These are phyloP conservation scores for Colletotrichum godetiae DNA, from an alignment of 2,329 filamentous ascomycete species.

Conservation along the genomic window DNA sequence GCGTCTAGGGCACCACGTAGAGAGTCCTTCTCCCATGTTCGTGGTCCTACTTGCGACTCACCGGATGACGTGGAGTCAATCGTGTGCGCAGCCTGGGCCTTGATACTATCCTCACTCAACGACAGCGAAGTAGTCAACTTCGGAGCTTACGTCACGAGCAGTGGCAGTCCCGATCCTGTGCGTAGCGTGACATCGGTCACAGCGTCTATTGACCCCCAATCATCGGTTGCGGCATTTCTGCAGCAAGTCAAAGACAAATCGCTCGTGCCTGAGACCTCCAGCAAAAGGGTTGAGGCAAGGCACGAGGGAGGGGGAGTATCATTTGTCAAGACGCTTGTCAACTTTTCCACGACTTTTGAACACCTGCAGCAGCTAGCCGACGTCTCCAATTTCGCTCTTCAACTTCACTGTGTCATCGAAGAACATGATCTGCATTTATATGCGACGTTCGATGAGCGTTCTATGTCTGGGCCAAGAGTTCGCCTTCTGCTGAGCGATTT, in stretches of 20 bases:
- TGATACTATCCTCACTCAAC: not conserved
- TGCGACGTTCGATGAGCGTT: not conserved
- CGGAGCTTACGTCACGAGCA: not conserved
- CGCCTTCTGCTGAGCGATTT: not conserved
- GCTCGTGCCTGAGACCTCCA: accelerated
- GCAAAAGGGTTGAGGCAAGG: not conserved
- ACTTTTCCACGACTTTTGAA: not conserved
- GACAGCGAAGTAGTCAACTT: not conserved
- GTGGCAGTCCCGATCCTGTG: not conserved
- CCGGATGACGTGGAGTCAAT: not conserved
- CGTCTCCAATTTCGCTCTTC: not conserved
- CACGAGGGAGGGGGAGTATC: not conserved
- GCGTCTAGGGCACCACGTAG: not conserved
- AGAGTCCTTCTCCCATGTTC: not conserved
- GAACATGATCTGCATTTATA: not conserved
- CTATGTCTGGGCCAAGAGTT: not conserved
- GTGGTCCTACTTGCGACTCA: not conserved
- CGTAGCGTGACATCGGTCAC: not conserved
- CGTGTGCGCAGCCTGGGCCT: constrained; percentile 16
- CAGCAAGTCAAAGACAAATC: not conserved
- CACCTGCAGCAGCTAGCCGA: too few relatives aligned
- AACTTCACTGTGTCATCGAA: not conserved
- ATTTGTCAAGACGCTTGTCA: not conserved
- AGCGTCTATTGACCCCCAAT: not conserved
- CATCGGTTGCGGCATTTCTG: not conserved